A percentile compares a stretch with the other conserved stretches of the same genome.
phyloP scores from a whole-genome alignment of 495 filamentous ascomycete species.

The Glutinoglossum americanum region DNA sequence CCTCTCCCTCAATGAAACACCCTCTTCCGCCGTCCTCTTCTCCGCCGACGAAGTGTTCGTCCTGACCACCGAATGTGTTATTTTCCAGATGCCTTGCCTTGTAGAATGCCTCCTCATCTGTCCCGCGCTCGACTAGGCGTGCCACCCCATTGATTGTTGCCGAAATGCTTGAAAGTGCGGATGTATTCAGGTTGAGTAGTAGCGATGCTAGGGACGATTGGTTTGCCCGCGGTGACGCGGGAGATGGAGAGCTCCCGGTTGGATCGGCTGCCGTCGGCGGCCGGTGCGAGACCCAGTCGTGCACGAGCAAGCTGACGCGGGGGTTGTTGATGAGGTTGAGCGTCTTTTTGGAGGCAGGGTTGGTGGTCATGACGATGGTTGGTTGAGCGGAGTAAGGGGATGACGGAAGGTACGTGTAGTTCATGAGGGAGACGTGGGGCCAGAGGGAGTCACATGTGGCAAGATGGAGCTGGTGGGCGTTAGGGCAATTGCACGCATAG shows the following conservation, averaged over 20 bases:
- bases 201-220: slow-evolving; percentile 57
- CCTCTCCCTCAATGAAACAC: slow-evolving; percentile 44
- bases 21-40: slow-evolving; percentile 25
- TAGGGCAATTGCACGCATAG: neutral
- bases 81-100: slow-evolving; percentile 70
- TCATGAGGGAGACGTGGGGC: slow-evolving; percentile 95
- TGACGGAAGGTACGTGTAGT: slow-evolving; percentile 87
- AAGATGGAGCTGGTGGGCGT: slow-evolving; percentile 54
- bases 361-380: slow-evolving; percentile 84
- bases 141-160: slow-evolving; percentile 82
- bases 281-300: slow-evolving; percentile 94
- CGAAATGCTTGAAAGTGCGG: slow-evolving; percentile 69
- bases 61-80: slow-evolving; percentile 52
- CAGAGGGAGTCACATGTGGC: slow-evolving; percentile 65
- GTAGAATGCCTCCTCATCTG: slow-evolving; percentile 64
- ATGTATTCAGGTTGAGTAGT: slow-evolving; percentile 75
- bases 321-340: slow-evolving; percentile 73
- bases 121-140: slow-evolving; percentile 42
- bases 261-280: slow-evolving; percentile 41
- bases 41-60: slow-evolving; percentile 24
- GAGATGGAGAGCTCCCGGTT: slow-evolving; percentile 15
- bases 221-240: slow-evolving; percentile 39
- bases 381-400: slow-evolving; percentile 52
- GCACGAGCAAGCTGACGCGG: slow-evolving; percentile 80
- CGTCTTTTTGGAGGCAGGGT: slow-evolving; percentile 72